These are phyloP conservation scores for Gossypium arboreum DNA, from an alignment of 345 rosid genomes.

Conservation along the genomic window DNA sequence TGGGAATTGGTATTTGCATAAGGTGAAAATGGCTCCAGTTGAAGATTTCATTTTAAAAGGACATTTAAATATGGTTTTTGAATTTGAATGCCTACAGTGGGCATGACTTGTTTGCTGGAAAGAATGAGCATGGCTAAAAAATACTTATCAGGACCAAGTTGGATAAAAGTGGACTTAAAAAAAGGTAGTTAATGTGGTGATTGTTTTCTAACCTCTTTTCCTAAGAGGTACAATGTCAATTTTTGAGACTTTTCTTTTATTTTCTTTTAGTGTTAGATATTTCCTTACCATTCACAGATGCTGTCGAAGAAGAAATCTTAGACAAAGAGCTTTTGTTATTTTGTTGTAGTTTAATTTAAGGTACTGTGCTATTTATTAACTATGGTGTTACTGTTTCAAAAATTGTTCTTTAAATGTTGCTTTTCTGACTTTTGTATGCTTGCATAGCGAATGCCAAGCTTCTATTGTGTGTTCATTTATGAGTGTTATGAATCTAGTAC, in stretches of 20 bases:
- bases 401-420: constrained; percentile 8
- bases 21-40: background rate
- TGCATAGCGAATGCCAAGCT: background rate
- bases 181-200: background rate
- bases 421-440: constrained; percentile 14
- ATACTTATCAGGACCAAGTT: background rate
- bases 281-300: background rate
- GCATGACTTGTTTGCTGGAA: background rate
- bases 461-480: constrained; percentile 8
- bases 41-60: background rate
- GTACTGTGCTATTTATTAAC: background rate
- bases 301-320: background rate
- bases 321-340: background rate
- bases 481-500: background rate
- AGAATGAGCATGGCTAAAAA: background rate
- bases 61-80: background rate
- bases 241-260: background rate
- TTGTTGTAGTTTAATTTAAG: background rate
- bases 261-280: background rate
- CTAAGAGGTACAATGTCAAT: background rate
- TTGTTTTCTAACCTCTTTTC: background rate
- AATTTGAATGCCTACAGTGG: background rate
- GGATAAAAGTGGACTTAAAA: background rate
- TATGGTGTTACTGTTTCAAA: constrained; percentile 3
- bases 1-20: background rate